Conservation (phyloP, 106 monocot genomes). For the Posidonia australis region DNA sequence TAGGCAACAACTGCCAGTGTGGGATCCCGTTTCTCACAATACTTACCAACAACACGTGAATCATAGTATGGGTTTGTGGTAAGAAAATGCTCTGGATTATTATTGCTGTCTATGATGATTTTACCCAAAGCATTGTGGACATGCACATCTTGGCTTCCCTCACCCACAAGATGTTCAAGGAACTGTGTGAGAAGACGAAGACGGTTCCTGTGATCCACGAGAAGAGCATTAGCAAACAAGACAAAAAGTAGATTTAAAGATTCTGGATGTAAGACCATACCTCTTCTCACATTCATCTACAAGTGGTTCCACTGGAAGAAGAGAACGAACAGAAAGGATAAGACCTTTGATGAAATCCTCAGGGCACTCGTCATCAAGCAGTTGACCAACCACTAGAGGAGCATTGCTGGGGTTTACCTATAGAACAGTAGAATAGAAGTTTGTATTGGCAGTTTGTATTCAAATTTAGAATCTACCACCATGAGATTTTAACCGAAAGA, state of each 20-base stretch:
- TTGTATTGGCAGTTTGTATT: not conserved
- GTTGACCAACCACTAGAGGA: constrained; percentile 90
- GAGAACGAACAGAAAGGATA: constrained; percentile 94
- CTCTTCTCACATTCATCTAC: constrained; percentile 99
- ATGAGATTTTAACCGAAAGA: too few species aligned
- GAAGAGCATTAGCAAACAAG: not conserved
- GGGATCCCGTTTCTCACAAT: constrained; percentile 95
- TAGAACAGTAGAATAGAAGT: not conserved
- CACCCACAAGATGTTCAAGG: constrained; percentile 94
- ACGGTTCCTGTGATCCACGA: constrained; percentile 50
- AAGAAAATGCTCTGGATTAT: constrained; percentile 96
- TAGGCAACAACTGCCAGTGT: constrained; percentile 96
- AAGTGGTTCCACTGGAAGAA: constrained; percentile 96
- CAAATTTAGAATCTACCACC: not conserved
- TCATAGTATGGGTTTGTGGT: constrained; percentile 98
- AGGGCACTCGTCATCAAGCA: constrained; percentile 97
- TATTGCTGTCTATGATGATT: constrained; percentile 97
- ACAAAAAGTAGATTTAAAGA: not conserved
- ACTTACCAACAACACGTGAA: constrained; percentile 97
- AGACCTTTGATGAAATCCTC: constrained; percentile 99
- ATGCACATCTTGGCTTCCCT: constrained; percentile 98
- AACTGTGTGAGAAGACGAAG: constrained; percentile 88
- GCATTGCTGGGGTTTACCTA: constrained; percentile 93
- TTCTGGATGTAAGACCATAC: constrained; percentile 13
- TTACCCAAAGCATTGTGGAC: constrained; percentile 97